Percentiles rank a stretch among this genome's conserved stretches.
Evolutionary conservation across 345 rosid species (phyloP).

Genomic region (Gynandropsis gynandra): DNA sequence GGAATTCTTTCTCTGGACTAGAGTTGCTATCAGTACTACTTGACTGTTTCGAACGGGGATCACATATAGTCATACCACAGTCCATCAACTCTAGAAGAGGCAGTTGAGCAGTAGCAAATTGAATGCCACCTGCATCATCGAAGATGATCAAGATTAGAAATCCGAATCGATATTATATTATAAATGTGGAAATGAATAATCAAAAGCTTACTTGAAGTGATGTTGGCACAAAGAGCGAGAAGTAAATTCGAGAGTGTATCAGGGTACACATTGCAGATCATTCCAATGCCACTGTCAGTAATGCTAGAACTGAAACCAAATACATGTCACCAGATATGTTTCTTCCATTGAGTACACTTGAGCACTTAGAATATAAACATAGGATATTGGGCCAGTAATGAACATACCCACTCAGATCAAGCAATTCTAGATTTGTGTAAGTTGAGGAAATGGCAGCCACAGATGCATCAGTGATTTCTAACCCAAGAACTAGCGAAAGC

Average conservation of each 20-base stretch:
- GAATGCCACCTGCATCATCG: conserved; percentile 72
- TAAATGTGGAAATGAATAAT: conserved; percentile 13
- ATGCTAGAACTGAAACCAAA: conserved; percentile 72
- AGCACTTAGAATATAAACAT: neutral
- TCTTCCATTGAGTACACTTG: neutral
- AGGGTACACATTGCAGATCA: conserved; percentile 89
- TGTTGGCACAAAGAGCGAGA: conserved; percentile 91
- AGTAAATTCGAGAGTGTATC: conserved; percentile 71
- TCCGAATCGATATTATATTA: conserved; percentile 9
- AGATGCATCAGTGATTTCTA: conserved; percentile 86
- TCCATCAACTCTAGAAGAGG: conserved; percentile 97
- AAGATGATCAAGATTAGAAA: conserved; percentile 5
- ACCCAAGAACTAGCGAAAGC: conserved; percentile 94
- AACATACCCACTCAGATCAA: conserved; percentile 97
- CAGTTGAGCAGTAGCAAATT: conserved; percentile 90
- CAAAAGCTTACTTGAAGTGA: conserved; percentile 77
- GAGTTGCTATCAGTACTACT: conserved; percentile 32
- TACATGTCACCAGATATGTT: neutral
- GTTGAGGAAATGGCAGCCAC: conserved; percentile 85
- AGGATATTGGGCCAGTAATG: conserved; percentile 8
- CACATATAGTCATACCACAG: conserved; percentile 92
- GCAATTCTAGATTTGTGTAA: conserved; percentile 70
- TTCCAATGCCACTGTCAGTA: conserved; percentile 91
- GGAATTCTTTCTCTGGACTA: conserved; percentile 39
- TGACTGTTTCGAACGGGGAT: conserved; percentile 39